Evolutionary conservation across 805 yeast genomes (phyloP).

Genomic region (Hemisphaericaspora nanyangensis): DNA sequence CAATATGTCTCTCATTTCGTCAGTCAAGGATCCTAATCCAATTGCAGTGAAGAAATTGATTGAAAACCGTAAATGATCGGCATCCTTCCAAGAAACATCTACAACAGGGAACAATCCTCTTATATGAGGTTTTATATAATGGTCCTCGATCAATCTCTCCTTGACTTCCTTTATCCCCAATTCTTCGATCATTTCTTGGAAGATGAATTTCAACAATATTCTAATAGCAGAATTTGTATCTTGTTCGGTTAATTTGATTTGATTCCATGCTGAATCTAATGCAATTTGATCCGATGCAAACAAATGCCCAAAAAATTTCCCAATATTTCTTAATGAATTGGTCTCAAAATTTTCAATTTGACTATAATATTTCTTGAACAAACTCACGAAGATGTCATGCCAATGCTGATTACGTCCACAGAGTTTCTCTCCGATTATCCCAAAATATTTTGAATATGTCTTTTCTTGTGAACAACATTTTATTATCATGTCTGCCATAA

Average conservation of each 20-base stretch:
- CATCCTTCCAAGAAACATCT: slow-evolving; percentile 27
- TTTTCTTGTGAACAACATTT: slow-evolving; percentile 83
- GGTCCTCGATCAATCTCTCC: slow-evolving; percentile 46
- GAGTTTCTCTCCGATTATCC: slow-evolving; percentile 68
- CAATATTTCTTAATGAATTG: slow-evolving; percentile 70
- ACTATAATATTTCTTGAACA: slow-evolving; percentile 55
- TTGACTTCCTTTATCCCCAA: slow-evolving; percentile 56
- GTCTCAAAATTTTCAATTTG: slow-evolving; percentile 67
- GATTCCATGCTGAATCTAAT: slow-evolving; percentile 53
- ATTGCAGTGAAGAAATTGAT: slow-evolving; percentile 93
- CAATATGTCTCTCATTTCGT: slow-evolving; percentile 64
- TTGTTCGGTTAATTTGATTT: slow-evolving; percentile 59
- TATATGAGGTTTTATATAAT: slow-evolving; percentile 45
- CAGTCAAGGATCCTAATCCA: slow-evolving; percentile 81
- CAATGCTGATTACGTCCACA: slow-evolving; percentile 50
- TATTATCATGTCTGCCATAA: slow-evolving; percentile 67
- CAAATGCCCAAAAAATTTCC: slow-evolving; percentile 82
- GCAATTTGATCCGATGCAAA: slow-evolving; percentile 66
- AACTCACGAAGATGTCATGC: slow-evolving; percentile 48
- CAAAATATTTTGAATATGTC: slow-evolving; percentile 82
- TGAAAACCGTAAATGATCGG: slow-evolving; percentile 63
- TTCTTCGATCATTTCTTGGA: slow-evolving; percentile 76
- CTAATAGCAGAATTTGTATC: slow-evolving; percentile 79
- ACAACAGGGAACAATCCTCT: slow-evolving; percentile 61
- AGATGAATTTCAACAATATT: slow-evolving; percentile 74